Base-by-base conservation (phyloP, 2,329 filamentous ascomycete genomes). In the Phaeosphaeriaceae sp. region DNA sequence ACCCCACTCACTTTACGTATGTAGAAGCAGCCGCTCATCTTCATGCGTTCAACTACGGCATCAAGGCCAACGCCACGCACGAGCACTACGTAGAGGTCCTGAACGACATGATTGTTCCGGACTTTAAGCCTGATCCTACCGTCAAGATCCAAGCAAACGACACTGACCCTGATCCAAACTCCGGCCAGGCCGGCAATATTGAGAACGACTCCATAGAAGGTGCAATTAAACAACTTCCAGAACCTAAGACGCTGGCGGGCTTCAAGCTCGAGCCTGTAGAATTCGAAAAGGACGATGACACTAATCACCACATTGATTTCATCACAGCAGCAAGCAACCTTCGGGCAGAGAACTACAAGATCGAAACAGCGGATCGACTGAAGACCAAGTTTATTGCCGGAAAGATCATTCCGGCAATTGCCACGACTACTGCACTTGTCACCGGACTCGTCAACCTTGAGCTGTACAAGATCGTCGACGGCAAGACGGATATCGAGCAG, bases 301-400 rank as follows among this genome's bases (percentile, higher is more conserved):
- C 88, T 42, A 99, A 99, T 75, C 86, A 94, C 75, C 94, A 99
- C 79, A 99, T 99, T 66, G 94, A 97, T 76, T 99, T 99, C 79
- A 97, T 99, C 76, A 95, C 94, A 6, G 92, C 92, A 1, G 92
- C 92, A 59, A 97, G 92, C 79, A 99, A 99, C 73, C 81, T 99
- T 52, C 90, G 95, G 52, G 94, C 94, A 0, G 89, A 96, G 75
- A 99, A 99, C 79, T 99, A 99, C 83, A 96, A 94, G 75, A 99
- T 99, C 61, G 86, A 90, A 67, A 83, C 87, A 57, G 92, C 94
- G 0, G 93, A 99, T 70, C 85, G 91, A 54, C 94, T 97, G 82
- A 96, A 94, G 86, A 99, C 93, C 54, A 99, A 99, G 81, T 97
- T 99, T 76, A 99, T 99, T 71, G 95, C 94, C 26, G 94, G 94